phyloP scores from a whole-genome alignment of 1,284 basidiomycete species.

The Cutaneotrichosporon mucoides region DNA sequence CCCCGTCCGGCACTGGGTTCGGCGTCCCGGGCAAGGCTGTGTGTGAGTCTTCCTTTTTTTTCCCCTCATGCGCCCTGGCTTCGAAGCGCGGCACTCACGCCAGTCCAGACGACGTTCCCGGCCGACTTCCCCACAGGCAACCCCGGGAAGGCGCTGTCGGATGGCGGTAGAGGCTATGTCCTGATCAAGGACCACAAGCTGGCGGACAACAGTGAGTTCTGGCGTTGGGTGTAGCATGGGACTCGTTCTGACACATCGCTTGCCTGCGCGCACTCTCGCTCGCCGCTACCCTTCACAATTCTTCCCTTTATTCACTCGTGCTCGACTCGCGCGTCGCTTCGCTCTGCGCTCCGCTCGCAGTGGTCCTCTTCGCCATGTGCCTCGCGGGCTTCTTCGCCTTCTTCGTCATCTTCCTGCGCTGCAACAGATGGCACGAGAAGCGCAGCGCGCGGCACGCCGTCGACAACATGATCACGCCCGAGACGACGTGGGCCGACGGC shows the following conservation, averaged over 20 bases:
- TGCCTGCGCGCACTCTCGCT: too few species aligned
- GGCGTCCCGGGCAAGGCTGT: too few species aligned
- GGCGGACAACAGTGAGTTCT: slow-evolving; percentile 32
- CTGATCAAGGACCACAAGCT: slow-evolving; percentile 23
- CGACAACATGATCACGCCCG: slow-evolving; percentile 9
- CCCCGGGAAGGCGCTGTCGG: neutral
- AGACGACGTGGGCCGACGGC: neutral
- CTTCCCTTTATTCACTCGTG: too few species aligned
- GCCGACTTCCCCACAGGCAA: slow-evolving; percentile 26
- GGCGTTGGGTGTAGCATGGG: too few species aligned
- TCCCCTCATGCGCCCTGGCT: neutral
- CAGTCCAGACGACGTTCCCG: slow-evolving; percentile 30
- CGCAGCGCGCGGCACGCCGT: neutral
- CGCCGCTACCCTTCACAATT: too few species aligned
- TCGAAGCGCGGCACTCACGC: neutral
- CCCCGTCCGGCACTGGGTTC: too few species aligned
- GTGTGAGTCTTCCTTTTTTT: too few species aligned
- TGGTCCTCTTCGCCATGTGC: slow-evolving; percentile 23
- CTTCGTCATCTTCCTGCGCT: slow-evolving; percentile 3
- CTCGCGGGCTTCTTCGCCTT: slow-evolving; percentile 14
- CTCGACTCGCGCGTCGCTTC: too few species aligned
- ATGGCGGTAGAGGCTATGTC: slow-evolving; percentile 20
- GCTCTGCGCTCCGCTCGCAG: slow-evolving; percentile 4
- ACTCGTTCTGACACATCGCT: too few species aligned
- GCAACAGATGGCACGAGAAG: neutral